These are phyloP conservation scores for Plasmodium fragile DNA, from an alignment of 169 alveolate genomes.

Conservation along the genomic window DNA sequence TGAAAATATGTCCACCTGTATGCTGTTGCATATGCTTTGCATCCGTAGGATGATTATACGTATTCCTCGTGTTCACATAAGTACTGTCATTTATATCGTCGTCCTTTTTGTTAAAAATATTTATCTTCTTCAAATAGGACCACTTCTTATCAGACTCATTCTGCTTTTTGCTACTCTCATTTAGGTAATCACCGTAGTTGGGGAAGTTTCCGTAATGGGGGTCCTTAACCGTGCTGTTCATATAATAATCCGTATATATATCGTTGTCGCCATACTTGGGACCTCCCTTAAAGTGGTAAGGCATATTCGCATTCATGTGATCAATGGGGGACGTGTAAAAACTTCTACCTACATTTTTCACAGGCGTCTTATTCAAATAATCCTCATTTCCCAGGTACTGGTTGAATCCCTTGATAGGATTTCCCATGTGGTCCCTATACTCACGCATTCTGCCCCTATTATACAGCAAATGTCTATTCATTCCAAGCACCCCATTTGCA, in stretches of 20 bases:
- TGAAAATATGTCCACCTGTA: slow-evolving; percentile 23
- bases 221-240: slow-evolving; percentile 6
- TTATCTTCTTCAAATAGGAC: slow-evolving; percentile 58
- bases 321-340: slow-evolving; percentile 53
- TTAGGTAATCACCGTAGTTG: slow-evolving; percentile 19
- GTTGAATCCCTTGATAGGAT: not conserved
- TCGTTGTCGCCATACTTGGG: slow-evolving; percentile 20
- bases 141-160: slow-evolving; percentile 44
- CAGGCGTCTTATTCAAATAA: slow-evolving; percentile 55
- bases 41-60: not conserved
- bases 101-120: slow-evolving; percentile 34
- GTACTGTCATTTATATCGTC: not conserved
- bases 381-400: not conserved
- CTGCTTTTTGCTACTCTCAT: slow-evolving; percentile 23
- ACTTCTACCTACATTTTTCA: slow-evolving; percentile 33
- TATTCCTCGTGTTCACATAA: not conserved
- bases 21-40: not conserved
- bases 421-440: not conserved
- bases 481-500: not conserved
- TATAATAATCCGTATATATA: slow-evolving; percentile 14
- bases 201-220: not conserved
- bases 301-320: not conserved
- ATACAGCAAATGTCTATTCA: slow-evolving; percentile 3
- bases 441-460: slow-evolving; percentile 21
- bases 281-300: not conserved